These are phyloP conservation scores for Chlorophyllum brunneum DNA, from an alignment of 768 basidiomycete species.

Conservation along the genomic window DNA sequence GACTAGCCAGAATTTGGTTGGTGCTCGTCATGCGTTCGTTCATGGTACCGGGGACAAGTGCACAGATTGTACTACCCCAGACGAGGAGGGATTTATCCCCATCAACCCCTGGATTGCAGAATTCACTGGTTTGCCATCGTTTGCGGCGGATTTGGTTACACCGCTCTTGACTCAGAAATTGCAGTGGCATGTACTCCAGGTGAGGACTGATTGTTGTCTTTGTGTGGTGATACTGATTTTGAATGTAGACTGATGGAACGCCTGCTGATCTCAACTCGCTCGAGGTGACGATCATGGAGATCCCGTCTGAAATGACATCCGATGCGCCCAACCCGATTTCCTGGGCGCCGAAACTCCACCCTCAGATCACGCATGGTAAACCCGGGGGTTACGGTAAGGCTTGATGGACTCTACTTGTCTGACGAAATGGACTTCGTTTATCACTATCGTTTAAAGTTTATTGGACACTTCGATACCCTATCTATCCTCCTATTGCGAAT, in stretches of 20 bases:
- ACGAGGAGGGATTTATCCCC: constrained; percentile 37
- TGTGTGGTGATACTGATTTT: not conserved
- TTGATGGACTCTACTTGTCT: too few species aligned
- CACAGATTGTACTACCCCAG: too few species aligned
- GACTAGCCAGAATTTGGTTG: constrained; percentile 32
- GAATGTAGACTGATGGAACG: constrained; percentile 6
- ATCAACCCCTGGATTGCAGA: constrained; percentile 29
- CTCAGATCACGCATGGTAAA: too few species aligned
- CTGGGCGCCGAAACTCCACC: too few species aligned
- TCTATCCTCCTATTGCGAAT: too few species aligned
- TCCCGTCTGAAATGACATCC: too few species aligned
- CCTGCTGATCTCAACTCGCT: not conserved
- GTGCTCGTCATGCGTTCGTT: constrained; percentile 41
- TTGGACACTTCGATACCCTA: too few species aligned
- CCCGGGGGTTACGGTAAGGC: too few species aligned
- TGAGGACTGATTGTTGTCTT: not conserved
- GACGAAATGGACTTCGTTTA: too few species aligned
- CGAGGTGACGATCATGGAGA: not conserved
- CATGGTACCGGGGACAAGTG: constrained; percentile 29
- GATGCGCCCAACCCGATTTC: too few species aligned
- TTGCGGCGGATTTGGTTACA: constrained; percentile 28
- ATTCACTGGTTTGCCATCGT: constrained; percentile 21
- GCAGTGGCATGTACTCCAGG: constrained; percentile 34
- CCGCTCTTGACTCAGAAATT: constrained; percentile 34
- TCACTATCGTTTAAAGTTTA: too few species aligned